Evolutionary conservation across 1,284 basidiomycete species (phyloP).

Genomic region (Tilletia horrida): DNA sequence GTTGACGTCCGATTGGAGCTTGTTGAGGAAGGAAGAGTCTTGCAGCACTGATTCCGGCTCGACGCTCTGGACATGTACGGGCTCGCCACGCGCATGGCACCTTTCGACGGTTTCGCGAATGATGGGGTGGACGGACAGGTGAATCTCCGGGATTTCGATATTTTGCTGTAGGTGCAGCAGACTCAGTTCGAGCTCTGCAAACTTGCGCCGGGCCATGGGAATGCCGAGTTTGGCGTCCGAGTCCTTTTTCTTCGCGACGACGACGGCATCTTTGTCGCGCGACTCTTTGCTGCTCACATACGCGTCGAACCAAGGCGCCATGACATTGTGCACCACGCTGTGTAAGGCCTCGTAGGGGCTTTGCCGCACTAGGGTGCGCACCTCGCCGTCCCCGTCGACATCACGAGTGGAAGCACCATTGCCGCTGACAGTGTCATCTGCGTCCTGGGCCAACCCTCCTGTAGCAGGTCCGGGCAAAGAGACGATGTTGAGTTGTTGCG

Average conservation of each 20-base stretch:
- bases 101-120: slow-evolving; percentile 74
- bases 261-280: slow-evolving; percentile 31
- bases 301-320: slow-evolving; percentile 97
- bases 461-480: slow-evolving; percentile 87
- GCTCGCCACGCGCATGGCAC: slow-evolving; percentile 58
- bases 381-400: slow-evolving; percentile 13
- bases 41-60: slow-evolving; percentile 68
- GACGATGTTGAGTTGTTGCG: slow-evolving; percentile 82
- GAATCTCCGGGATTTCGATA: slow-evolving; percentile 95
- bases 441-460: slow-evolving; percentile 17
- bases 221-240: slow-evolving; percentile 72
- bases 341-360: slow-evolving; percentile 89
- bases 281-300: slow-evolving; percentile 66
- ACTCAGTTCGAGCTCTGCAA: slow-evolving; percentile 95
- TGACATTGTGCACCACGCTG: slow-evolving; percentile 90
- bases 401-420: slow-evolving; percentile 15
- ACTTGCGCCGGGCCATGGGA: slow-evolving; percentile 98
- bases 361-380: slow-evolving; percentile 31
- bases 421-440: slow-evolving; percentile 18
- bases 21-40: slow-evolving; percentile 89
- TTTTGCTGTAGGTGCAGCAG: slow-evolving; percentile 95
- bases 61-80: slow-evolving; percentile 74
- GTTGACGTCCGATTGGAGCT: slow-evolving; percentile 89
- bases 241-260: slow-evolving; percentile 40
- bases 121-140: slow-evolving; percentile 83